Evolutionary conservation across 192 early-diverging fungal genomes (phyloP), one percentile per base, ranked within the genome.

Genomic region (Geranomyces variabilis): DNA sequence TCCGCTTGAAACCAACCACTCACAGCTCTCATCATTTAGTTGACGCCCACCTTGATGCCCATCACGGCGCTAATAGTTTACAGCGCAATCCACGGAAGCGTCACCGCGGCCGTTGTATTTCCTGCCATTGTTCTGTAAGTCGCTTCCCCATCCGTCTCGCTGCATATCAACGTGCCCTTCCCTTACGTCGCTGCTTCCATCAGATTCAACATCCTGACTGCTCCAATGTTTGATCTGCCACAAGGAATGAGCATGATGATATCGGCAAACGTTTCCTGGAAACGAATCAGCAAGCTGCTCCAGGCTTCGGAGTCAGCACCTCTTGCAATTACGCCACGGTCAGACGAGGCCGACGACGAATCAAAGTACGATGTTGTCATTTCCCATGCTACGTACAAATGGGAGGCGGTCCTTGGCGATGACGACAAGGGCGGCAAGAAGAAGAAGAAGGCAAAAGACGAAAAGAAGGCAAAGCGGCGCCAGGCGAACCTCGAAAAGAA

Each of bases 51-150:
- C 19, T 36, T 74, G 59, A 68, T 73, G 13, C 15, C 66, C 24
- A 65, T 72, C 9, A 34, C 73, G 0, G 64, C 76, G 1, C 63
- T 78, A 24, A 63, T 74, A 10, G 56, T 68, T 6, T 78, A 74
- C 56, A 53, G 34, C 14, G 66, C 66, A 0, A 13, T 78, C 9
- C 43, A 57, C 17, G 21, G 66, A 43, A 22, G 22, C 28, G 58
- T 79, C 36, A 33, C 15, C 78, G 67, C 88, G 22, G 80, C 82
- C 57, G 69, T 92, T 45, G 85, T 91, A 0, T 91, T 91, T 70
- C 85, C 86, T 1, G 80, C 81, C 21, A 75, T 88, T 41, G 36
- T 41, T 41, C 36, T 41, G 3, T n/a, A n/a, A n/a, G n/a, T n/a
- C n/a, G n/a, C n/a, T n/a, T n/a, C n/a, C n/a, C n/a, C n/a, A n/a